Conservation (phyloP, 75 land plant genomes). For the Azolla pinnata region DNA sequence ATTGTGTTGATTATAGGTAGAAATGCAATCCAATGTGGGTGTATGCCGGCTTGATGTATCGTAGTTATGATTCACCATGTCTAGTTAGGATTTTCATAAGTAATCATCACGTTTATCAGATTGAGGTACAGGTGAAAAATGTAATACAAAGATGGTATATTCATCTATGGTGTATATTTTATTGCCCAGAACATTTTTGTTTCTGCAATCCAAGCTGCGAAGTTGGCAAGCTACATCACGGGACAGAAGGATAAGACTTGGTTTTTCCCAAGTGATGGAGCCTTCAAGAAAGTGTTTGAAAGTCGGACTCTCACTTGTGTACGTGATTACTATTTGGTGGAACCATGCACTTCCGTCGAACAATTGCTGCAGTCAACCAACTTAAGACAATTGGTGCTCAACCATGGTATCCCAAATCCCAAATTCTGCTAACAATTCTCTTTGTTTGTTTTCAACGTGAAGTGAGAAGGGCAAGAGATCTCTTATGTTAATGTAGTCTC, state of each 20-base stretch:
- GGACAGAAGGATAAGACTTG: not conserved
- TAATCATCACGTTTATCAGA: too few species aligned
- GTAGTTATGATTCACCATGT: too few species aligned
- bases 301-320: slow-evolving; percentile 8
- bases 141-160: not conserved
- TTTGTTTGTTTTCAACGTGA: too few species aligned
- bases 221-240: not conserved
- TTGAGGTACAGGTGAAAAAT: too few species aligned
- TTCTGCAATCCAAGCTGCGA: not conserved
- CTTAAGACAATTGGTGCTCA: slow-evolving; percentile 7
- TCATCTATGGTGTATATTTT: not conserved
- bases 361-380: slow-evolving; percentile 13
- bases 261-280: slow-evolving; percentile 14
- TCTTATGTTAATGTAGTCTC: too few species aligned
- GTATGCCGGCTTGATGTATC: too few species aligned
- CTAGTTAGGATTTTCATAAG: too few species aligned
- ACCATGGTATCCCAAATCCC: slow-evolving; percentile 10
- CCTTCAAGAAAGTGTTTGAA: slow-evolving; percentile 8
- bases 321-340: not conserved
- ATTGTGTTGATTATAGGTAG: too few species aligned
- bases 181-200: not conserved
- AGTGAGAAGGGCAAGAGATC: too few species aligned
- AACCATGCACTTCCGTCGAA: slow-evolving; percentile 10
- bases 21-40: too few species aligned
- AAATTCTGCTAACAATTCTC: too few species aligned